phyloP scores from a whole-genome alignment of 1,284 basidiomycete genomes.

The Rhodotorula sp. region DNA sequence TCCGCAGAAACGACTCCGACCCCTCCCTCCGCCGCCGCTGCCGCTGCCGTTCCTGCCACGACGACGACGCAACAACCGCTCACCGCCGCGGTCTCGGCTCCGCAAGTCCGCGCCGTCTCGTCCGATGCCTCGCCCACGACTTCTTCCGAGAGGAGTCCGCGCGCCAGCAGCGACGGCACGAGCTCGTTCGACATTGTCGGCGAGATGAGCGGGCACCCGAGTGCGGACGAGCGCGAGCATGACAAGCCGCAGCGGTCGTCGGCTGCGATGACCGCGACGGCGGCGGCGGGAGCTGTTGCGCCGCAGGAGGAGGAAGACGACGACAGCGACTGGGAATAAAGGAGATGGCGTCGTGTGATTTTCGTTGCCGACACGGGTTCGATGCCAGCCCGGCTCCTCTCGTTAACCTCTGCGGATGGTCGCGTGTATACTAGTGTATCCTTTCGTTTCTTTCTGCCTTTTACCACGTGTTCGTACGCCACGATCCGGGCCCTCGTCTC shows the following conservation, averaged over 20 bases:
- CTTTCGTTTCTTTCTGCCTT: neutral
- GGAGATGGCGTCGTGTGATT: neutral
- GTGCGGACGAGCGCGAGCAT: slow-evolving; percentile 17
- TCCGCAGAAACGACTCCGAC: neutral
- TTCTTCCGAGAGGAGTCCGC: neutral
- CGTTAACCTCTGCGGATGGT: neutral
- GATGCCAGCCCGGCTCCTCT: neutral
- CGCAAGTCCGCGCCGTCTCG: neutral
- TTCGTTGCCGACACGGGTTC: no score
- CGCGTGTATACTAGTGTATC: neutral
- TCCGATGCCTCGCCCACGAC: neutral
- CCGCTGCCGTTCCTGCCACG: neutral
- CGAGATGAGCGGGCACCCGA: slow-evolving; percentile 34
- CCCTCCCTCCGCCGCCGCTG: neutral
- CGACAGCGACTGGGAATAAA: slow-evolving; percentile 44
- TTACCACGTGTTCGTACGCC: neutral
- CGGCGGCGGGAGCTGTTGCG: neutral
- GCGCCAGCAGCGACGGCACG: slow-evolving; percentile 11
- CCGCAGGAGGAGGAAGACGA: slow-evolving; percentile 30
- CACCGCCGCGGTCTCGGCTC: neutral
- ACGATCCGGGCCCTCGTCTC: neutral
- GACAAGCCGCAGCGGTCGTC: neutral
- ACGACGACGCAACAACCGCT: neutral
- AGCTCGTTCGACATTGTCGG: slow-evolving; percentile 42
- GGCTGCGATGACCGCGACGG: neutral